Evolutionary conservation across 2,329 filamentous ascomycete genomes (phyloP).

Genomic region (Phoma herbarum): DNA sequence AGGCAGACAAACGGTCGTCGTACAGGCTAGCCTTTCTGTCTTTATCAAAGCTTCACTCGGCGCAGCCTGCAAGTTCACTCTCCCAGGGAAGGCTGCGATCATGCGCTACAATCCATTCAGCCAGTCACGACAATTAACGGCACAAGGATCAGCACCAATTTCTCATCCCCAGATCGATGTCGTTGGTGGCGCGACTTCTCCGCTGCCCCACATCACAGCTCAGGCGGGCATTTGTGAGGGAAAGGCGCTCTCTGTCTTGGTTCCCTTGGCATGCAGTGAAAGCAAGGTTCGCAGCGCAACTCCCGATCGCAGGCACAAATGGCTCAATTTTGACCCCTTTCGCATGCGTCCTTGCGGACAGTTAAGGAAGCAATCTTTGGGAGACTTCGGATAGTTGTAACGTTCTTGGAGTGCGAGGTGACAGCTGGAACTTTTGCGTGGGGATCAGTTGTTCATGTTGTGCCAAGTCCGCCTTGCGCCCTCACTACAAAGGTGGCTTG

Average conservation of each 20-base stretch:
- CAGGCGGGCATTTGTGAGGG: neutral
- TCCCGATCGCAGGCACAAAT: neutral
- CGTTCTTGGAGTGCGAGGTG: neutral
- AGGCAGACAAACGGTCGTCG: constrained; percentile 5
- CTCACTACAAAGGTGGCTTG: constrained; percentile 5
- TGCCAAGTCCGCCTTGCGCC: constrained; percentile 3
- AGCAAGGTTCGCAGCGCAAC: neutral
- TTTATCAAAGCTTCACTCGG: constrained; percentile 1
- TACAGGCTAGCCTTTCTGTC: constrained; percentile 1
- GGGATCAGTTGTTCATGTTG: neutral
- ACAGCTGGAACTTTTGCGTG: neutral
- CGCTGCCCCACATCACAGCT: neutral
- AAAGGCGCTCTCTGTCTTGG: neutral
- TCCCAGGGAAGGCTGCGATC: constrained; percentile 1
- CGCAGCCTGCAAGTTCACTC: neutral
- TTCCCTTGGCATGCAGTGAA: neutral
- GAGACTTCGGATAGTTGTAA: neutral
- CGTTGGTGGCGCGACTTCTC: constrained; percentile 13
- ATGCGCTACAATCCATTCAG: neutral
- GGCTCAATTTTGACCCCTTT: neutral
- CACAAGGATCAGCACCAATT: constrained; percentile 3
- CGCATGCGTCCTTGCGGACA: neutral
- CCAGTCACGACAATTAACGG: neutral
- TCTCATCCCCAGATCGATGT: neutral
- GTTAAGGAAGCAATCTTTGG: too few relatives aligned